Evolutionary conservation across 163 green algal species (phyloP), one percentile per base, ranked within the genome.

Genomic region (Prototheca wickerhamii): DNA sequence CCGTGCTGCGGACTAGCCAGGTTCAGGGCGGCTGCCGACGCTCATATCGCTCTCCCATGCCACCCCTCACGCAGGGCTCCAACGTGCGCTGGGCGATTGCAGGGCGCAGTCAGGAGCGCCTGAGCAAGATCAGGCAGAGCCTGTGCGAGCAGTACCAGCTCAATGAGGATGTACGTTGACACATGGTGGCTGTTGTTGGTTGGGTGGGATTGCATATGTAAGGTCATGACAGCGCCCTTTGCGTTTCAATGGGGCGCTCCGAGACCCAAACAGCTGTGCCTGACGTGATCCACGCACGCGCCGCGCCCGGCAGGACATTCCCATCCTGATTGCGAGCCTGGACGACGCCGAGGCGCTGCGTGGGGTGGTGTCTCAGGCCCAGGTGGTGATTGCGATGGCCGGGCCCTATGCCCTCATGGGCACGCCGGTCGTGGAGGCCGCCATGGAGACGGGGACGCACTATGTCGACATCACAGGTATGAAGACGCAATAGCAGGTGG

Each of bases 381-480:
- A 84, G 17, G 87, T 95, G 3, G 71, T 95, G 28, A 70, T 96
- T 1, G 61, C 75, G 26, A 83, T 70, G 18, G 84, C 83, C 10
- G 90, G 90, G 2, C 90, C 89, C 7, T 96, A 85, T 59, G 49
- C 73, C 28, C 82, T 82, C 34, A 10, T 77, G 2, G 83, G 81
- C 17, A 79, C 62, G 2, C 73, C 71, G 1, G 40, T 89, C 30
- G 77, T 89, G 33, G 81, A 77, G 4, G 83, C 87, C 7, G 83
- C 80, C 30, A 74, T 96, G 42, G 42, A 69, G 26, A 64, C 74
- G 7, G 74, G 74, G 31, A 89, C 84, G 6, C 80, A 96, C 72
- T 96, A 95, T 64, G 83, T 76, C 17, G 91, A 96, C 69, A 87
- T 95, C 53, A 91, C 88, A 60, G 89, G 88, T 83, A 51, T 46